Conservation (phyloP, 2,329 filamentous ascomycete species). For the Parastagonospora nodorum region DNA sequence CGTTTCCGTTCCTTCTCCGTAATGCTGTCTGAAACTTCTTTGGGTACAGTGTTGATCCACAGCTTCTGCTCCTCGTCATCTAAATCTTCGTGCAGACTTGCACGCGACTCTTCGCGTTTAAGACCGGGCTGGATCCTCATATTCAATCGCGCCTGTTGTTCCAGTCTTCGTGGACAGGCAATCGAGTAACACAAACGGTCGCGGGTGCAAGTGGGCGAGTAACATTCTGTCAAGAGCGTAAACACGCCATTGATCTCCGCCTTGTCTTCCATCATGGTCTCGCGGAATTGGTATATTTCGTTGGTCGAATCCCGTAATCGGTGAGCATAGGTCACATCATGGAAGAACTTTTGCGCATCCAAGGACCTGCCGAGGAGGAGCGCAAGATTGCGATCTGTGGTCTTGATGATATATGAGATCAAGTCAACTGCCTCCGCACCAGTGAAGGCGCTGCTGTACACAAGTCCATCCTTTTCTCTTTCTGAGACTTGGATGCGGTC, state of each 20-base stretch:
- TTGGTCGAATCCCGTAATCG: constrained; percentile 89
- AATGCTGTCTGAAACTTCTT: constrained; percentile 89
- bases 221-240: constrained; percentile 93
- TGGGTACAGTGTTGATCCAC: constrained; percentile 98
- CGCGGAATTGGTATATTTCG: constrained; percentile 96
- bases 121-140: constrained; percentile 90
- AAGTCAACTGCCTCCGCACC: constrained; percentile 95
- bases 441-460: constrained; percentile 96
- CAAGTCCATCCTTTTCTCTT: constrained; percentile 92
- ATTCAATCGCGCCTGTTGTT: constrained; percentile 93
- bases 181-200: constrained; percentile 98
- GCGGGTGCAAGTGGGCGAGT: constrained; percentile 94
- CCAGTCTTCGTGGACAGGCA: constrained; percentile 87
- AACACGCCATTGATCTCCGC: constrained; percentile 94
- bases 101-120: constrained; percentile 70
- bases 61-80: constrained; percentile 96
- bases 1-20: constrained; percentile 94
- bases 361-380: constrained; percentile 87
- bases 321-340: constrained; percentile 98
- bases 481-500: constrained; percentile 86
- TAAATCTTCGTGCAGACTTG: constrained; percentile 82
- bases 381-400: constrained; percentile 92
- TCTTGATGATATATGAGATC: constrained; percentile 95
- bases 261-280: constrained; percentile 85
- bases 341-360: constrained; percentile 98